These are phyloP conservation scores for Psilocybe sp. DNA, from an alignment of 768 basidiomycete species.

Conservation along the genomic window DNA sequence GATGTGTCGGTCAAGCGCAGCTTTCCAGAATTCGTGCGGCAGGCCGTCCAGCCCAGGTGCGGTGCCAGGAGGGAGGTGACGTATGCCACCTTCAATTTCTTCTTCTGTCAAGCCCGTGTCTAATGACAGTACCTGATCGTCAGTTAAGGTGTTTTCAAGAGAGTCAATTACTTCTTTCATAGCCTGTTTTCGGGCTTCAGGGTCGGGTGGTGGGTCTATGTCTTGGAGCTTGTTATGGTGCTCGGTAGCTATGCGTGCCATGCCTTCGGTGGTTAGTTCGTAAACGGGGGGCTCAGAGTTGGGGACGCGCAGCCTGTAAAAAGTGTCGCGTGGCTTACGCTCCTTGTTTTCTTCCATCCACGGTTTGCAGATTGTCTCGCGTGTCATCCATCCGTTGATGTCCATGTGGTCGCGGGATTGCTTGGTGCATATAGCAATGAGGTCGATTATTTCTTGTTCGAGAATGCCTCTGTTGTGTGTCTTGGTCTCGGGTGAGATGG, in stretches of 20 bases:
- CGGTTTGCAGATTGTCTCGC: neutral
- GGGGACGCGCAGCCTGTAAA: neutral
- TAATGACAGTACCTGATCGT: neutral
- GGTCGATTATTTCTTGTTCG: neutral
- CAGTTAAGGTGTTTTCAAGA: neutral
- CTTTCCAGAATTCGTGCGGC: slow-evolving; percentile 27
- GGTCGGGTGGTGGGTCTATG: neutral
- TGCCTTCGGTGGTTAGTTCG: neutral
- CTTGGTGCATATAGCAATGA: neutral
- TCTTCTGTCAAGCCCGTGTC: slow-evolving; percentile 1
- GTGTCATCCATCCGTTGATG: neutral
- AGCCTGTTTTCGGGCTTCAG: no score
- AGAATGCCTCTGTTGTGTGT: neutral
- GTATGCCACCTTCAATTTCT: slow-evolving; percentile 14
- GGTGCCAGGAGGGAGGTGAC: slow-evolving; percentile 11
- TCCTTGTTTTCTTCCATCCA: neutral
- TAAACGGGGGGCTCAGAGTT: neutral
- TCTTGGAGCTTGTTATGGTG: neutral
- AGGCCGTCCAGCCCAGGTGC: slow-evolving; percentile 23
- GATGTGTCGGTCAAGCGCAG: neutral
- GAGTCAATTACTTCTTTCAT: neutral
- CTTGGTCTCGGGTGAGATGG: no score
- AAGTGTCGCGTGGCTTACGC: neutral
- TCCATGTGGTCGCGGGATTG: neutral
- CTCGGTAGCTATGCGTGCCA: neutral